A percentile compares a stretch with the other conserved stretches of the same genome.
phyloP scores from a whole-genome alignment of 2,329 filamentous ascomycete species.

The Talaromyces sp. region DNA sequence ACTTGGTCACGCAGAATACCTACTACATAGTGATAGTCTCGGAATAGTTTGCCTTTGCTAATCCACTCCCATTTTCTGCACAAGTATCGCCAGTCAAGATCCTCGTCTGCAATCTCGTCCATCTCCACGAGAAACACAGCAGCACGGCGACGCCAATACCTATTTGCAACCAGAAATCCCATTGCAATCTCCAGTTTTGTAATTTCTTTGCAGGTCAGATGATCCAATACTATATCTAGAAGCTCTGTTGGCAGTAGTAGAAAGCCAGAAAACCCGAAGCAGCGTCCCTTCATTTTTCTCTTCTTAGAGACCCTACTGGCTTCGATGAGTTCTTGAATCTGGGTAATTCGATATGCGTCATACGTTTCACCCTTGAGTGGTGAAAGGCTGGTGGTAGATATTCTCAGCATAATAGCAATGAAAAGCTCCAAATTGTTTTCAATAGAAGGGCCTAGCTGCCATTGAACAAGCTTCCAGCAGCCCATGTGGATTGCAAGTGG shows the following conservation, averaged over 20 bases:
- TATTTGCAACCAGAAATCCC: background rate
- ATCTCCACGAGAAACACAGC: background rate
- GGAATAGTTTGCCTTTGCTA: background rate
- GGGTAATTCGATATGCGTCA: background rate
- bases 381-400: background rate
- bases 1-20: background rate
- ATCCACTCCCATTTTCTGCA: conserved; percentile 1
- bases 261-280: background rate
- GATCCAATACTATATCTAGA: background rate
- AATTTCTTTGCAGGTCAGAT: background rate
- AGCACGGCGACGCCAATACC: conserved; percentile 7
- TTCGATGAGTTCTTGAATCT: background rate
- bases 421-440: background rate
- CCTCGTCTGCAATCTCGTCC: background rate
- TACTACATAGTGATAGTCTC: background rate
- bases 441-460: background rate
- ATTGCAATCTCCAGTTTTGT: background rate
- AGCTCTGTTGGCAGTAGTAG: background rate
- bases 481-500: conserved; percentile 6
- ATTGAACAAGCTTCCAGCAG: conserved; percentile 8
- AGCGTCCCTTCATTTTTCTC: background rate
- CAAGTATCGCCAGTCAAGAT: background rate
- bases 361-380: background rate
- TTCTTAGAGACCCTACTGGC: background rate
- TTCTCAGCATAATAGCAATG: background rate